These are phyloP conservation scores for Xylaria grammica DNA, from an alignment of 495 filamentous ascomycete species.

Conservation along the genomic window DNA sequence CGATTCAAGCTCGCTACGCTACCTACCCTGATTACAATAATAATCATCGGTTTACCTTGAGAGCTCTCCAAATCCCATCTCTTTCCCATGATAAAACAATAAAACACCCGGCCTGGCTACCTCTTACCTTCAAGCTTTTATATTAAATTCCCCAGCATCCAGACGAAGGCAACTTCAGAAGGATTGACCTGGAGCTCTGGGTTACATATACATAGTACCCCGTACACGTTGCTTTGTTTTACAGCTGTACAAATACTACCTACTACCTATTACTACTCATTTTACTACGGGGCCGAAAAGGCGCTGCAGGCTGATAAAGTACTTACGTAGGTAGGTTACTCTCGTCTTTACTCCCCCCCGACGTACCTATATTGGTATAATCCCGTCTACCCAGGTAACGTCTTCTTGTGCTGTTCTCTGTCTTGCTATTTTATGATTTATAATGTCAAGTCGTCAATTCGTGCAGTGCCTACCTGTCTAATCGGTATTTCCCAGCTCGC, in stretches of 20 bases:
- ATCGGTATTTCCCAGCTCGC: neutral
- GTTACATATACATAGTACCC: no score
- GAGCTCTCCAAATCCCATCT: neutral
- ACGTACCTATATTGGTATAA: no score
- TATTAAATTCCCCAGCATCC: neutral
- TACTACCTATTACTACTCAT: no score
- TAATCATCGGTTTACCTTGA: no score
- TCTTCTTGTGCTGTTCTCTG: neutral
- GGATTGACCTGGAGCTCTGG: neutral
- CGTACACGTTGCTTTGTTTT: slow-evolving; percentile 4
- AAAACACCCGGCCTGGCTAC: slow-evolving; percentile 1
- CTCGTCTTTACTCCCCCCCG: no score
- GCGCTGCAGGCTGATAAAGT: slow-evolving; percentile 9
- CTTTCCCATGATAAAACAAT: slow-evolving; percentile 11
- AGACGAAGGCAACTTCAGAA: neutral
- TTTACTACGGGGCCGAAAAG: no score
- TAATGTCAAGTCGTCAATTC: neutral
- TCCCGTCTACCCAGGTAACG: no score
- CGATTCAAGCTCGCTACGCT: slow-evolving; percentile 25
- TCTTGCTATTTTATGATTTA: neutral
- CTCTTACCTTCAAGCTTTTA: neutral
- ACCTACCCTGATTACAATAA: neutral
- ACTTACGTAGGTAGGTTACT: no score
- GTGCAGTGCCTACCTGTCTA: neutral
- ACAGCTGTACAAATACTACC: slow-evolving; percentile 14